Evolutionary conservation across 2,329 filamentous ascomycete genomes (phyloP), one percentile per base, ranked within the genome.

Genomic region (Cladosporium sp.): DNA sequence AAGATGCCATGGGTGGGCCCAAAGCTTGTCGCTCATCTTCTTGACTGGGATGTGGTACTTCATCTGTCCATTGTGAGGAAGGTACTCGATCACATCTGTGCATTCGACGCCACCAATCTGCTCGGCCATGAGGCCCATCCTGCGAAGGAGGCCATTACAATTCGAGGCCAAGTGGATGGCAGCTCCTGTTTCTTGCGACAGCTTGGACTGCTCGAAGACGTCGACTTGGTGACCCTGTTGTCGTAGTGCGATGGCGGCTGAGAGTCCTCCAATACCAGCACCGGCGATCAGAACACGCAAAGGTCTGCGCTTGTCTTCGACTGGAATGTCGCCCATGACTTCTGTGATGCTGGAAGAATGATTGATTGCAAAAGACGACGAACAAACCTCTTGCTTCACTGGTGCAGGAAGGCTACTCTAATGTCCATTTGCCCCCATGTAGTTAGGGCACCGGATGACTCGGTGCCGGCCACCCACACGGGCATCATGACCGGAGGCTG

Each of bases 91-190:
- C 32, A 64, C 56, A 28, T 59, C 61, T 35, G 57, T 42, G 47
- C 62, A 63, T 19, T 65, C 61, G 2, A 61, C 58, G 15, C 47
- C 60, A 1, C 60, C 60, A 9, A 58, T 58, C 4, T 56, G 36
- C 25, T 56, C 57, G 4, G 57, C 42, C 35, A 51, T 36, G 49
- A 55, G 48, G n/a, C 56, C 58, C 49, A 60, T 57, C 32, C 75
- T 70, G 10, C 70, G 68, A 3, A 88, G 71, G 2, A 87, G 69
- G 0, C 82, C 81, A 66, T 85, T 84, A 2, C 78, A 73, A 63
- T 88, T 88, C 0, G 85, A 83, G 0, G 81, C 78, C 4, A 87
- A 67, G 64, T 87, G 83, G n/a, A 87, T 77, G 0, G 84, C 84
- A 3, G 84, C 83, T 0, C 84, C 84, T 1, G 77, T 71, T 67